Evolutionary conservation across 2,329 filamentous ascomycete species (phyloP).

Genomic region (Aspergillus fumigatus): DNA sequence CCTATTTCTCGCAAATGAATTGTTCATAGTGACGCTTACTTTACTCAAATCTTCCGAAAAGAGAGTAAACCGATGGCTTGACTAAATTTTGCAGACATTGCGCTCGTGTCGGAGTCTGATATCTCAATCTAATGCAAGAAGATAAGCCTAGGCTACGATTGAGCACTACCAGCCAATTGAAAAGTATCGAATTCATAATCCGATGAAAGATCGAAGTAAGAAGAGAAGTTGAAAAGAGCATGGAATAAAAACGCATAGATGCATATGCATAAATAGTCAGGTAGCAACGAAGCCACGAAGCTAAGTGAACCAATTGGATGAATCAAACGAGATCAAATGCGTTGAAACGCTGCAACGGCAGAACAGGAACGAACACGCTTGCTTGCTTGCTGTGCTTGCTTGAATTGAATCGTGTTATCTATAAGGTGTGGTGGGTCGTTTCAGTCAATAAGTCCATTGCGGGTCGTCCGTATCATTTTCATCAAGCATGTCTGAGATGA

Average conservation of each 20-base stretch:
- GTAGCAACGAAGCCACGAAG: neutral
- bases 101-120: neutral
- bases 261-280: neutral
- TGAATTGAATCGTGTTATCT: neutral
- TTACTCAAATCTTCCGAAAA: neutral
- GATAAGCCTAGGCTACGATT: constrained; percentile 7
- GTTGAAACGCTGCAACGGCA: constrained; percentile 1
- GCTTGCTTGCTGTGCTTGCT: neutral
- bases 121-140: constrained; percentile 2
- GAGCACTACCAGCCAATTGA: constrained; percentile 2
- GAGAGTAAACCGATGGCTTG: neutral
- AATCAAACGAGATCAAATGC: neutral
- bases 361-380: neutral
- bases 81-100: neutral
- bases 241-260: neutral
- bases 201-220: constrained; percentile 10
- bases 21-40: neutral
- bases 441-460: neutral
- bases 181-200: neutral
- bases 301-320: neutral
- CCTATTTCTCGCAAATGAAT: neutral
- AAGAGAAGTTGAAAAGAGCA: constrained; percentile 6
- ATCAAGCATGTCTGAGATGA: neutral
- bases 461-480: neutral
- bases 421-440: neutral